Percentiles rank a stretch among this genome's conserved stretches.
Evolutionary conservation across 108 stramenopile genomes (phyloP).

Genomic region (Cylindrotheca fusiformis): DNA sequence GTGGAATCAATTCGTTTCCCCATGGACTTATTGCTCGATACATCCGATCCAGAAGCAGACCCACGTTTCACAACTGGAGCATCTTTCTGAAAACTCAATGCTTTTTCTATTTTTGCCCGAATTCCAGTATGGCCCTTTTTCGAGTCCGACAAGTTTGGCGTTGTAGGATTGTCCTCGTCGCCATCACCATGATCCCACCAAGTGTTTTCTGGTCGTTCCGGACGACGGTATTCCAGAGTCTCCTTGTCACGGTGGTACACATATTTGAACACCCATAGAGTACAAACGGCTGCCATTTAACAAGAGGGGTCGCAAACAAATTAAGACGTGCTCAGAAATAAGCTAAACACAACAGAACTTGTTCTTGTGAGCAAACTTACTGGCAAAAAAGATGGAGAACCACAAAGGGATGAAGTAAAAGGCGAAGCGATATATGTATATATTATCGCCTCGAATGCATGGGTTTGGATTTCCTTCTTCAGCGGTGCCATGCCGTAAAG

Average conservation of each 20-base stretch:
- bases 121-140: neutral
- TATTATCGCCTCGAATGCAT: conserved; percentile 35
- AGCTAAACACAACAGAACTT: no score
- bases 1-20: neutral
- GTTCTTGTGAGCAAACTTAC: no score
- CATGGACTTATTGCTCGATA: neutral
- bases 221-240: neutral
- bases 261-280: neutral
- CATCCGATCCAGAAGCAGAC: neutral
- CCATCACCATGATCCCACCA: neutral
- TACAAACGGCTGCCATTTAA: neutral
- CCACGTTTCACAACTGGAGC: neutral
- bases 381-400: conserved; percentile 7
- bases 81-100: neutral
- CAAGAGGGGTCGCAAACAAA: no score
- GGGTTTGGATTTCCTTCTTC: conserved; percentile 5
- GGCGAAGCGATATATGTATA: conserved; percentile 27
- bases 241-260: neutral
- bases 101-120: neutral
- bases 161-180: neutral
- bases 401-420: conserved; percentile 12
- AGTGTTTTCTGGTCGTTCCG: neutral
- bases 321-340: no score
- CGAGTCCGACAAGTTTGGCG: neutral
- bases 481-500: conserved; percentile 3